Percentiles rank a stretch among this genome's conserved stretches.
Evolutionary conservation across 805 yeast genomes (phyloP).

Genomic region (Wickerhamiella qilinensis): DNA sequence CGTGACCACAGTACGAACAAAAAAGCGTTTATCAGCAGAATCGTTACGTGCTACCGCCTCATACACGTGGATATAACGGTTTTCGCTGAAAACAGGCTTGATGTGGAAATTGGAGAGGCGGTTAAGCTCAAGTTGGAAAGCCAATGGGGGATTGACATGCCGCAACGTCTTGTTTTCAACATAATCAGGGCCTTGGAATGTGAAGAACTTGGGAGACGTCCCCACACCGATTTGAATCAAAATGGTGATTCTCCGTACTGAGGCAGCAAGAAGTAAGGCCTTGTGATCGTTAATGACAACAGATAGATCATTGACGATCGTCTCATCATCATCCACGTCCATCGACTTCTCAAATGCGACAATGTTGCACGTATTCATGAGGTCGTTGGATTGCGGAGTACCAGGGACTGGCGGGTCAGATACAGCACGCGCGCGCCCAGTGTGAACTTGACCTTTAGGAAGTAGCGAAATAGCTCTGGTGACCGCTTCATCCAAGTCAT

Average conservation of each 20-base stretch:
- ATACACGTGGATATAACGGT: constrained; percentile 93
- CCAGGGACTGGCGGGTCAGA: constrained; percentile 16
- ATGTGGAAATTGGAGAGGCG: constrained; percentile 89
- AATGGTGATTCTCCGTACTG: constrained; percentile 85
- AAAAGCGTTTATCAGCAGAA: constrained; percentile 83
- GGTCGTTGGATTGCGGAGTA: constrained; percentile 13
- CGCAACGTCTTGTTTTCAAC: constrained; percentile 84
- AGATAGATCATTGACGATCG: constrained; percentile 43
- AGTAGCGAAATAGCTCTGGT: constrained; percentile 57
- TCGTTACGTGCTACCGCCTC: constrained; percentile 93
- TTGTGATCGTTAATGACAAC: constrained; percentile 51
- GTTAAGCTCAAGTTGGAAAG: constrained; percentile 90
- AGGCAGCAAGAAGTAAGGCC: constrained; percentile 52
- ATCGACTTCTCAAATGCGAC: constrained; percentile 33
- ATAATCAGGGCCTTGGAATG: constrained; percentile 80
- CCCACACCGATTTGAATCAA: constrained; percentile 75
- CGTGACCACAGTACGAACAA: constrained; percentile 92
- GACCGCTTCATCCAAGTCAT: constrained; percentile 76
- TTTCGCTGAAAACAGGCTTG: constrained; percentile 88
- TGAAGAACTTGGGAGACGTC: constrained; percentile 84
- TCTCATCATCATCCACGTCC: constrained; percentile 56
- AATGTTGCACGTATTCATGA: constrained; percentile 71
- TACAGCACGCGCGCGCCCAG: constrained; percentile 26
- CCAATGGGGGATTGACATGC: constrained; percentile 96
- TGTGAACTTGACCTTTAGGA: constrained; percentile 25